Base-by-base conservation (phyloP, 805 yeast species). In the Sporopachydermia quercuum region DNA sequence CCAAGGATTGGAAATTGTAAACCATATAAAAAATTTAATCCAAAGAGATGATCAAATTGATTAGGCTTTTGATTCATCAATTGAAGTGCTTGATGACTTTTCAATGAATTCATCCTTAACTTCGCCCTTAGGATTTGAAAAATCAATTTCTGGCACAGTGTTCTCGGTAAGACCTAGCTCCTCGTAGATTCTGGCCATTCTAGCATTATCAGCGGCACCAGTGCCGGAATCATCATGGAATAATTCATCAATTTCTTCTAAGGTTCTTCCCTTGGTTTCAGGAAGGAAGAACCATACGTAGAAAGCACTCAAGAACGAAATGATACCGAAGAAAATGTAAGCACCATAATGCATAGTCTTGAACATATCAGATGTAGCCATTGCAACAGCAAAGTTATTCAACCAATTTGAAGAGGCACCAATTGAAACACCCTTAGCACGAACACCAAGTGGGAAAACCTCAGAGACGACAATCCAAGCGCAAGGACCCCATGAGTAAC, bases 401-500 rank as follows among this genome's bases (percentile, higher is more conserved):
- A 78, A 55, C 91, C 91, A 81, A 62, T 82, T 81, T 37, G 86
- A 74, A 27, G 87, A 81, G 15, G 81, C 77, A 11, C 81, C 70
- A 39, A 80, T 55, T 18, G 82, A 74, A 42, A 78, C 73, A 43
- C 82, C 82, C 55, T 76, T 76, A 41, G 82, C 81, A 55, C 93
- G 73, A 45, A 77, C 73, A 55, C 78, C 72, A 40, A 81, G 71
- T 46, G 87, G 83, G 68, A 70, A 81, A 37, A 70, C 60, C 50
- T 73, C 79, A 49, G 75, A 74, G 49, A 62, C 57, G 41, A 72
- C 57, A 38, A 73, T 81, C 87, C 89, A 82, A 34, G 73, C 75
- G 44, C 71, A 73, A 34, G 91, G 86, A 55, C 89, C 89, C 89
- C 91, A 83, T 16, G 89, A 71, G 3, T 82, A 68, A 5, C 89